Evolutionary conservation across 768 basidiomycete species (phyloP).

Genomic region (Rhizopogon sp.): DNA sequence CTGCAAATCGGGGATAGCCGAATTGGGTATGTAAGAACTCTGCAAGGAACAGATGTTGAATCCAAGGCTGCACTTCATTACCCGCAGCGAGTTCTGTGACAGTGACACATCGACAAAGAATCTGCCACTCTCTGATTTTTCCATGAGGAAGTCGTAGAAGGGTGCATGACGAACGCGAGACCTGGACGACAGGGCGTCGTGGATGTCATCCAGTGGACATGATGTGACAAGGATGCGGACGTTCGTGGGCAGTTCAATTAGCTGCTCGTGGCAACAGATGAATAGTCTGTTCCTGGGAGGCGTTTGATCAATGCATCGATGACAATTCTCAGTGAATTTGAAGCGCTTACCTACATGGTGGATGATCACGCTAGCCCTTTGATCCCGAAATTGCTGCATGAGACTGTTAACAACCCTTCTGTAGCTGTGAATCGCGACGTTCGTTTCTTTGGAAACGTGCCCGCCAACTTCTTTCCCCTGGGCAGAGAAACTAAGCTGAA

Average conservation of each 20-base stretch:
- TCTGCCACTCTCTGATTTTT: slow-evolving; percentile 6
- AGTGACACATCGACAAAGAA: slow-evolving; percentile 7
- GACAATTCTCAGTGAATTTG: too few relatives aligned
- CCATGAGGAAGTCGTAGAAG: slow-evolving; percentile 20
- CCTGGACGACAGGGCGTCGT: background rate
- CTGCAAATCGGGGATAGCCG: too few relatives aligned
- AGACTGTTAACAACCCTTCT: background rate
- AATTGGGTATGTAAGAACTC: too few relatives aligned
- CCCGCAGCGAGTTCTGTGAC: too few relatives aligned
- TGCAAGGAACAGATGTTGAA: too few relatives aligned
- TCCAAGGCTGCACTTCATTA: too few relatives aligned
- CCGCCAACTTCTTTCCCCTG: background rate
- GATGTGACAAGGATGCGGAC: slow-evolving; percentile 5
- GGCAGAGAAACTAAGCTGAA: background rate
- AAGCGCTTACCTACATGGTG: too few relatives aligned
- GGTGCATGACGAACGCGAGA: slow-evolving; percentile 14
- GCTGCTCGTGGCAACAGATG: too few relatives aligned
- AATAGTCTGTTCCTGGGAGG: too few relatives aligned
- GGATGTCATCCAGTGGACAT: slow-evolving; percentile 4
- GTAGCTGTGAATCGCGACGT: background rate
- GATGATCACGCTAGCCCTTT: too few relatives aligned
- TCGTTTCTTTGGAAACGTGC: background rate
- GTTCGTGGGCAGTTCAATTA: background rate
- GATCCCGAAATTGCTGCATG: background rate
- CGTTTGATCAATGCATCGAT: too few relatives aligned